Base-by-base conservation (phyloP, 2,329 filamentous ascomycete genomes). In the Ciborinia camelliae region DNA sequence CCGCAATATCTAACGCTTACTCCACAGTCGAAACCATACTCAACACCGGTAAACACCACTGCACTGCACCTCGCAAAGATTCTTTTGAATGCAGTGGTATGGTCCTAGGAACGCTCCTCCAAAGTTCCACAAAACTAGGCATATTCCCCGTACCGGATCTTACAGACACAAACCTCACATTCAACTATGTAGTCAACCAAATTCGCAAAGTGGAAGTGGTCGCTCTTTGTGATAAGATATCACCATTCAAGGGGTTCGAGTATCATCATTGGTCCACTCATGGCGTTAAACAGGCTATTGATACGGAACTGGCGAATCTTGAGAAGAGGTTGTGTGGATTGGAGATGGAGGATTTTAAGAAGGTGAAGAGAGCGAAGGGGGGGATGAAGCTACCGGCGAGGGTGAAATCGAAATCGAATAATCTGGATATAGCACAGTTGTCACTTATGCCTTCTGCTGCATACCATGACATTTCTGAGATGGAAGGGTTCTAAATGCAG, bases 81-180 rank as follows among this genome's bases (percentile, higher is more conserved):
- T n/a, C 20, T 18, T 63, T 55, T 8, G 60, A 55, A 45, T 63
- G 50, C 32, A 63, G 60, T n/a, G 60, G 39, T 10, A 63, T 57
- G 39, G 28, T 63, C 15, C 7, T 55, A 4, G 50, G 60, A 26
- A 63, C 50, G 4, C 39, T 63, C 7, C 50, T 63, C 6, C 60
- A 30, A 9, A 63, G 60, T 15, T 48, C 60, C 18, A 54, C 4
- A 6, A 35, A 53, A 18, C 28, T 63, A 57, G 50, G 60, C 18
- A 63, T 63, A 63, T 63, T 57, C 15, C 60, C 60, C 10, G 39
- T 62, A 14, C 60, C 39, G 20, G 60, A 62, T 45, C 48, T 62
- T 7, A 23, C 28, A 18, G 30, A 48, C 3, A 57, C 39, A 8
- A n/a, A 55, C 5, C 39, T 47, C 10, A 47, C 60, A 12, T 47